Base-by-base conservation (phyloP, 164 flowering plant species). In the Dillenia suffruticosa region DNA sequence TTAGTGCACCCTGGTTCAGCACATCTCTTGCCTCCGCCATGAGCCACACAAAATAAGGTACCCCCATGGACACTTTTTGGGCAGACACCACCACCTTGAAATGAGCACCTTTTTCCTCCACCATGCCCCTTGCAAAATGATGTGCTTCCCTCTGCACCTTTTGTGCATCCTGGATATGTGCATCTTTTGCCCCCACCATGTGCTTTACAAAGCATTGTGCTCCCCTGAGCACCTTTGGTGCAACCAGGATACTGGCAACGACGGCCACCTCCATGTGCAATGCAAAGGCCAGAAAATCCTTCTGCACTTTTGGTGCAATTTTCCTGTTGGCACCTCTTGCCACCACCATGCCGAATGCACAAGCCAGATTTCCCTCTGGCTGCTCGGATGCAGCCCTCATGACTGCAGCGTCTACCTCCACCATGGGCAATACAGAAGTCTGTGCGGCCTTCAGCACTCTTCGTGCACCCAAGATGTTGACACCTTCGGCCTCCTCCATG, bases 401-500 rank as follows among this genome's bases (percentile, higher is more conserved):
- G 80, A 66, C 84, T 79, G 79, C 98, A 92, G 53, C 97, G 74
- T 47, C 94, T 79, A 1, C 98, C 98, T 61, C 98, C 98, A 45
- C 98, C 98, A 74, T 92, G 98, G 22, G 96, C 96, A 68, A 90
- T 90, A 62, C 98, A 92, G 70, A 57, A 85, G 52, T 90, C 96
- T 8, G 98, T 92, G 12, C 94, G 90, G 11, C 98, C 98, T 76
- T 92, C 98, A 17, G 98, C 97, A 73, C 98, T 90, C 79, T 88
- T 92, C 1, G 96, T 87, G 74, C 98, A 92, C 5, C 98, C 98
- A 51, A 90, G 81, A 56, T 47, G 70, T 63, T 92, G 89, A 71
- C 98, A 92, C 14, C 98, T 76, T 1, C 97, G 90, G 14, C 98
- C 98, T 44, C 98, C 98, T 17, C 98, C 98, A 70, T 93, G 98